Percentiles rank a stretch among this genome's conserved stretches.
Conservation (phyloP, 1,284 basidiomycete species). For the Cryptococcus sp. region DNA sequence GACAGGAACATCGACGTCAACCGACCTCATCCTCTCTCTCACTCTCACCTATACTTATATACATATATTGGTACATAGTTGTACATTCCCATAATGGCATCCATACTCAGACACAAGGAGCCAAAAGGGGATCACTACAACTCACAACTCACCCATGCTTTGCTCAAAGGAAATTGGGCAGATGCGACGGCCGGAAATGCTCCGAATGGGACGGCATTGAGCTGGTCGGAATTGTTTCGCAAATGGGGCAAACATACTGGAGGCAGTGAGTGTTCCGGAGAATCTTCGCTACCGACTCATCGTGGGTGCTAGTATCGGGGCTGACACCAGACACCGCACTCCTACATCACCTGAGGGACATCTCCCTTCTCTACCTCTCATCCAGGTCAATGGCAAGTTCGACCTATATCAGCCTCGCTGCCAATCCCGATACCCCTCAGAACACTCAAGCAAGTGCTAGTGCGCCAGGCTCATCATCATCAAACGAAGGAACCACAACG, state of each 20-base stretch:
- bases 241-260: conserved; percentile 84
- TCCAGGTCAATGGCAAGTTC: conserved; percentile 11
- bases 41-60: no score
- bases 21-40: no score
- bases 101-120: background rate
- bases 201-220: conserved; percentile 56
- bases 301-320: no score
- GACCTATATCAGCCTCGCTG: background rate
- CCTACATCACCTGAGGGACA: conserved; percentile 37
- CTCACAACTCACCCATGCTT: conserved; percentile 32
- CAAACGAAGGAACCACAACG: conserved; percentile 20
- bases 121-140: conserved; percentile 45
- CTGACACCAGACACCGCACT: conserved; percentile 27
- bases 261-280: conserved; percentile 37
- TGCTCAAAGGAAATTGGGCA: conserved; percentile 45
- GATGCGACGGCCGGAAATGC: conserved; percentile 57
- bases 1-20: no score
- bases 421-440: conserved; percentile 3
- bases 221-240: conserved; percentile 74
- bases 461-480: conserved; percentile 18
- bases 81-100: background rate
- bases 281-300: no score
- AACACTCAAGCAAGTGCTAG: background rate
- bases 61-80: no score
- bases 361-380: conserved; percentile 42